Conservation (phyloP, 2,329 filamentous ascomycete genomes). For the Metarhizium anisopliae region DNA sequence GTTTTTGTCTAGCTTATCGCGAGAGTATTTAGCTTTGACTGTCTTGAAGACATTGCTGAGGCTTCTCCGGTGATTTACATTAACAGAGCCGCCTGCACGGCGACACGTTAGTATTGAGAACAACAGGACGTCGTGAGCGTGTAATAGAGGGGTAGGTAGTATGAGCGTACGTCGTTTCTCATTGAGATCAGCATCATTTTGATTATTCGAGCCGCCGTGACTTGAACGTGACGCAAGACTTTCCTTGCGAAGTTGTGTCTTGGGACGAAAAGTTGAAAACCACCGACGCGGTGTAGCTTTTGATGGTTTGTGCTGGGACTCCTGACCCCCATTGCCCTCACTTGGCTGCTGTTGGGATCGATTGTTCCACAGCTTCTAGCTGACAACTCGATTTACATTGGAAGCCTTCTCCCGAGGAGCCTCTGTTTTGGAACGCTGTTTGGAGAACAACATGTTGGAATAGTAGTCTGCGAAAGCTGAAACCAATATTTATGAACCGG, state of each 20-base stretch:
- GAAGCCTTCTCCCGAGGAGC: constrained; percentile 4
- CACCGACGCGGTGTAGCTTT: constrained; percentile 8
- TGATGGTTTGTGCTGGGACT: background rate
- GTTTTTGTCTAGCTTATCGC: constrained; percentile 12
- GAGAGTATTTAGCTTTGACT: constrained; percentile 18
- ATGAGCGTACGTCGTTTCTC: constrained; percentile 1
- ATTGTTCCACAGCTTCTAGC: constrained; percentile 19
- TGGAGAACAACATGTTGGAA: constrained; percentile 14
- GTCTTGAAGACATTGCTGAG: constrained; percentile 21
- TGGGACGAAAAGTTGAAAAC: constrained; percentile 12
- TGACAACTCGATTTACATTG: constrained; percentile 9
- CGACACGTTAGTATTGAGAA: background rate
- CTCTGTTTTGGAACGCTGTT: constrained; percentile 8
- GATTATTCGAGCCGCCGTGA: background rate
- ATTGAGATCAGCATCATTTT: background rate
- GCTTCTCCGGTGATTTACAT: constrained; percentile 15
- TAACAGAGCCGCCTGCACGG: background rate
- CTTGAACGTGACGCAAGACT: background rate
- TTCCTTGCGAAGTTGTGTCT: background rate
- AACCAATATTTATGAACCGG: constrained; percentile 3
- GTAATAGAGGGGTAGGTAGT: background rate
- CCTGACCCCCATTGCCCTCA: constrained; percentile 1
- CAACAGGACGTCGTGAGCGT: background rate
- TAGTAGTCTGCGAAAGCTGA: constrained; percentile 7
- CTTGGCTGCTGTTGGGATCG: constrained; percentile 9